phyloP scores from a whole-genome alignment of 2,329 filamentous ascomycete genomes.

The Penicillium polonicum region DNA sequence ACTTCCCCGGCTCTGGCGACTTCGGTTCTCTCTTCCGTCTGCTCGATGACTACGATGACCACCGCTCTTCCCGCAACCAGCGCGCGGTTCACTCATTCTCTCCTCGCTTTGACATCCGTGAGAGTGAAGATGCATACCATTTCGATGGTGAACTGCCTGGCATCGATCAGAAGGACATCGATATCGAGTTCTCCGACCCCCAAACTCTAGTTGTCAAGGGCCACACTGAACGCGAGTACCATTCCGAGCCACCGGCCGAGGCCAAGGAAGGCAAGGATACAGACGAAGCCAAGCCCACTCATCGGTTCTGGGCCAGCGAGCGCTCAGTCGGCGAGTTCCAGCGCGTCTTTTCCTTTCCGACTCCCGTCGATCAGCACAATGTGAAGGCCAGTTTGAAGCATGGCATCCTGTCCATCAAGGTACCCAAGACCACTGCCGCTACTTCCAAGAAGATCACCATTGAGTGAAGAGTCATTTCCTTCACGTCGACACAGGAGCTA shows the following conservation, averaged over 20 bases:
- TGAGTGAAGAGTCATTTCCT: constrained; percentile 44
- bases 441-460: constrained; percentile 55
- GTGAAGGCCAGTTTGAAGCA: constrained; percentile 62
- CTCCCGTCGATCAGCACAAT: constrained; percentile 58
- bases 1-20: constrained; percentile 34
- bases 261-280: constrained; percentile 39
- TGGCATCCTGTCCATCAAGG: constrained; percentile 56
- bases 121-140: constrained; percentile 45
- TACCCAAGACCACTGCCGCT: constrained; percentile 56
- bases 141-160: constrained; percentile 52
- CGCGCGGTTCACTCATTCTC: constrained; percentile 35
- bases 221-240: constrained; percentile 39
- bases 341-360: constrained; percentile 59
- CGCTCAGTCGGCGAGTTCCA: constrained; percentile 60
- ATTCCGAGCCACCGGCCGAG: constrained; percentile 47
- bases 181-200: constrained; percentile 50
- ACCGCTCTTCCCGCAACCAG: constrained; percentile 30
- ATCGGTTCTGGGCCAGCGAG: constrained; percentile 61
- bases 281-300: constrained; percentile 27
- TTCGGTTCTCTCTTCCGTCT: constrained; percentile 48
- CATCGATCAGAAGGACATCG: constrained; percentile 46
- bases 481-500: constrained; percentile 6
- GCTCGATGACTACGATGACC: constrained; percentile 45
- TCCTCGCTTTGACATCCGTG: constrained; percentile 50
- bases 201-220: constrained; percentile 50